phyloP scores from a whole-genome alignment of 768 basidiomycete genomes.

The Termitomyces sp. region DNA sequence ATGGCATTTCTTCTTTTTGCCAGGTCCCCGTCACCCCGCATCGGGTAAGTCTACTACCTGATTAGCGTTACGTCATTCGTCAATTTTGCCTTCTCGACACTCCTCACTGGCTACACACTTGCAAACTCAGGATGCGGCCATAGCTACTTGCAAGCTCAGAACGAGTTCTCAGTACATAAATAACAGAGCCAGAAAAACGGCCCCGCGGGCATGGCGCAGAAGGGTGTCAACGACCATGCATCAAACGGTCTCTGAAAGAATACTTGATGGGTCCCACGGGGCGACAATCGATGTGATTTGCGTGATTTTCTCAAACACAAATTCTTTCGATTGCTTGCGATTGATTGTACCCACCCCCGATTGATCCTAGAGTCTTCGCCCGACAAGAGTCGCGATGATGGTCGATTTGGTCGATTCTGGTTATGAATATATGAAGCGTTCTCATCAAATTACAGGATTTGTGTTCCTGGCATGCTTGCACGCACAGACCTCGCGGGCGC shows the following conservation, averaged over 20 bases:
- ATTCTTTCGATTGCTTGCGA: not conserved
- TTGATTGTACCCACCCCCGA: not conserved
- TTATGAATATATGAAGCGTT: too few species aligned
- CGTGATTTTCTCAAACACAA: not conserved
- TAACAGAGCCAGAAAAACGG: not conserved
- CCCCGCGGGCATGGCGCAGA: slow-evolving; percentile 1
- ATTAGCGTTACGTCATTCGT: not conserved
- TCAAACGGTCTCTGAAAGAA: slow-evolving; percentile 5
- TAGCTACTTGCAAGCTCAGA: not conserved
- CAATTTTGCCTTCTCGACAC: not conserved
- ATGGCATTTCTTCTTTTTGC: not conserved
- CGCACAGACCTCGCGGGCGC: too few species aligned
- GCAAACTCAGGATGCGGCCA: not conserved
- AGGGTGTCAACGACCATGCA: slow-evolving; percentile 10
- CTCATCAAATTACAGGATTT: too few species aligned
- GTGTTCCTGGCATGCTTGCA: too few species aligned
- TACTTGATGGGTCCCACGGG: not conserved
- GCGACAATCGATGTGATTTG: not conserved
- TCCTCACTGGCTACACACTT: not conserved
- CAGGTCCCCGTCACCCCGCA: not conserved
- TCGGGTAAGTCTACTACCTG: not conserved
- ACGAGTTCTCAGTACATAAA: not conserved
- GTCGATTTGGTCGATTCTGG: too few species aligned
- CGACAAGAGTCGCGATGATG: not conserved
- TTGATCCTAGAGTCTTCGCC: not conserved